Base-by-base conservation (phyloP, 768 basidiomycete genomes). In the Lepiota brunneoincarnata region DNA sequence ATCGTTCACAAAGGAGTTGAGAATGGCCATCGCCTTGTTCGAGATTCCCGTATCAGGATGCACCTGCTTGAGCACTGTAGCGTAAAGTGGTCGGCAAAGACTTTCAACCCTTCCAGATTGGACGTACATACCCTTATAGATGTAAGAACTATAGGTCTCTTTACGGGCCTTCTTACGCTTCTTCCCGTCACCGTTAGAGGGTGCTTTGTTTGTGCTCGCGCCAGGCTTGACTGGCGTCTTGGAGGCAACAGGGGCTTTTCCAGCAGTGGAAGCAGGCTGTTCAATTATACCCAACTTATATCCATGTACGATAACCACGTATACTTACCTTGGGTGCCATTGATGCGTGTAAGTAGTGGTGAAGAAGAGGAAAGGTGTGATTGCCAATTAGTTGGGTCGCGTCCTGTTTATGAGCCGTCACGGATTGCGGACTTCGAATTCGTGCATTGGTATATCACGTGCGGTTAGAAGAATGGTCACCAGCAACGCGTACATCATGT, bases 31-130 rank as follows among this genome's bases (percentile, higher is more conserved):
- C 18, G 93, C 93, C 80, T 96, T 96, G 86, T 97, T 98, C 51
- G 94, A 95, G 76, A 98, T 98, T 87, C 95, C 96, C 47, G 93
- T 98, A 67, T 98, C 96, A 48, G 95, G 93, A 78, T 98, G 96
- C 56, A 98, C 95, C 77, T 98, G 93, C 75, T 92, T 93, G 58
- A 96, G 83, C 63, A 95, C 93, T 93, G 63, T n/a, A n/a, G n/a
- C 54, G 40, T 59, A 28, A 17, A 17, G 46, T 15, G 18, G 28
- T 21, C 49, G n/a, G 40, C 49, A 17, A 24, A 20, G 2, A 31
- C 31, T 34, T 11, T 50, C 55, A 24, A 18, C 11, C n/a, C 20
- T 11, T 7, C 48, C 21, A 36, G 9, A 11, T 17, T 6, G 21
- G 35, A 44, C 45, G 1, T 36, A 61, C 64, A n/a, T 51, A 87